Evolutionary conservation across 2,329 filamentous ascomycete species (phyloP).

Genomic region (Alternaria sp.): DNA sequence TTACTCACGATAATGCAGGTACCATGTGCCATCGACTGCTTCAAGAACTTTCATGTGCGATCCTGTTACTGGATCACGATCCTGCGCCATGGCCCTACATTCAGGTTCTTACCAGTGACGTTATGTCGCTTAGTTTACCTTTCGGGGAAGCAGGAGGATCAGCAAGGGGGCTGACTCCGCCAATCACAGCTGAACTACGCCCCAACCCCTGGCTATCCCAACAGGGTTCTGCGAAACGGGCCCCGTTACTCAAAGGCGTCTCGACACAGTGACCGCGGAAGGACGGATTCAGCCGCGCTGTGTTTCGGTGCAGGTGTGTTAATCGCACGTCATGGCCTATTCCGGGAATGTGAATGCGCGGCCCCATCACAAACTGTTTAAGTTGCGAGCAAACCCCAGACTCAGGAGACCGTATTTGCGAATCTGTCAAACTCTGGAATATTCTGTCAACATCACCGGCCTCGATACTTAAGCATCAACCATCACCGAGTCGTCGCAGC

Average conservation of each 20-base stretch:
- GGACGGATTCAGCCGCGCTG: constrained; percentile 26
- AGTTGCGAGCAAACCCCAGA: constrained; percentile 5
- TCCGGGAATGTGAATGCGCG: constrained; percentile 23
- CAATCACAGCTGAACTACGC: constrained; percentile 25
- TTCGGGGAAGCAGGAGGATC: constrained; percentile 20
- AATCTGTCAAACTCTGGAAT: constrained; percentile 1
- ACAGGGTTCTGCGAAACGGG: constrained; percentile 16
- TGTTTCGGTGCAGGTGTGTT: constrained; percentile 9
- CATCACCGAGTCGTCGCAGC: constrained; percentile 11
- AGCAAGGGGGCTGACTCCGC: constrained; percentile 16
- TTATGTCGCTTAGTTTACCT: constrained; percentile 29
- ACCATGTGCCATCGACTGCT: constrained; percentile 19
- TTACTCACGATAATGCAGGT: constrained; percentile 31
- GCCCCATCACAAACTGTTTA: constrained; percentile 17
- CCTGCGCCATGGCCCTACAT: constrained; percentile 20
- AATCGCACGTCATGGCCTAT: constrained; percentile 35
- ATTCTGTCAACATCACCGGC: background rate
- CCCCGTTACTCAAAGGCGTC: constrained; percentile 13
- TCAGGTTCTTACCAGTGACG: constrained; percentile 33
- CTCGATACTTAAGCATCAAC: constrained; percentile 15
- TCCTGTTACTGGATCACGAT: constrained; percentile 31
- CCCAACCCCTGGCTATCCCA: constrained; percentile 9
- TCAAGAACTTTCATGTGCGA: constrained; percentile 22
- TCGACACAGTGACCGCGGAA: constrained; percentile 5
- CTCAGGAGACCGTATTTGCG: background rate